phyloP scores from a whole-genome alignment of 371 early-diverging fungal species.

The Mucor plumbeus region DNA sequence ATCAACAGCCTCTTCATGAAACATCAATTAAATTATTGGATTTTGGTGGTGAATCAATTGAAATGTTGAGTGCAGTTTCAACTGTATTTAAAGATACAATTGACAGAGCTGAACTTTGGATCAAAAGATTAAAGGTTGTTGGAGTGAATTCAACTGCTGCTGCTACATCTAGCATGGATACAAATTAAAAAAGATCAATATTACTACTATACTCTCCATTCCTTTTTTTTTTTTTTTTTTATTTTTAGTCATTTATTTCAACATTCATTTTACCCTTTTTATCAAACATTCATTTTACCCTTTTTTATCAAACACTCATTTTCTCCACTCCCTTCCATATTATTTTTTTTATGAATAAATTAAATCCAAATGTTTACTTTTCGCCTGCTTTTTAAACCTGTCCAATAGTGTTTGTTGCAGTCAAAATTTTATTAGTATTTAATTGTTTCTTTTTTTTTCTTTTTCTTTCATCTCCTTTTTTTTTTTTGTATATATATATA shows the following conservation, averaged over 20 bases:
- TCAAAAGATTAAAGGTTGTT: constrained; percentile 59
- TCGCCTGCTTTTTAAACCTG: constrained; percentile 10
- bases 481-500: background rate
- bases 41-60: constrained; percentile 84
- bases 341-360: background rate
- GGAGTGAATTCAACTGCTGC: constrained; percentile 10
- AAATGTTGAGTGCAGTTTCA: constrained; percentile 82
- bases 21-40: constrained; percentile 56
- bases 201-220: background rate
- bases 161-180: constrained; percentile 16
- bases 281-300: background rate
- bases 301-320: background rate
- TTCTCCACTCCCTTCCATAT: background rate
- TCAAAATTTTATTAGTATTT: background rate
- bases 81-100: constrained; percentile 82
- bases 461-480: background rate
- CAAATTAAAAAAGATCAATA: constrained; percentile 6
- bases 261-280: background rate
- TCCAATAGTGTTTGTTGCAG: constrained; percentile 5
- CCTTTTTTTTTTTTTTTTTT: constrained; percentile 2
- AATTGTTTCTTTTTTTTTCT: background rate
- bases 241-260: constrained; percentile 5
- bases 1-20: constrained; percentile 26
- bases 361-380: background rate
- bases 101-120: constrained; percentile 82